Percentiles rank a stretch among this genome's conserved stretches.
phyloP scores from a whole-genome alignment of 495 filamentous ascomycete species.

The Podospora fimiseda region DNA sequence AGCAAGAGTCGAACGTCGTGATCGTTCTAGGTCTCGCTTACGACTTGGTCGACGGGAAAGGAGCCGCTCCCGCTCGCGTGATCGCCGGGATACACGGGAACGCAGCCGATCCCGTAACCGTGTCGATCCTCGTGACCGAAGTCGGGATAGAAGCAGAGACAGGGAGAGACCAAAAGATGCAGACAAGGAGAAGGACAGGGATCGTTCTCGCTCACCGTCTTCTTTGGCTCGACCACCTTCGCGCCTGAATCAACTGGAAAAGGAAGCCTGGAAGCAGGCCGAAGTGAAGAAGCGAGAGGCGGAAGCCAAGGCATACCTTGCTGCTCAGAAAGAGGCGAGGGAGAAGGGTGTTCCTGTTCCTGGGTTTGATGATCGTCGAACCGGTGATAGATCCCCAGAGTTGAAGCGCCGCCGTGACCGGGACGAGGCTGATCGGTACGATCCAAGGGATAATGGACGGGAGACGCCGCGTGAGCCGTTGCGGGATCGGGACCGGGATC shows the following conservation, averaged over 20 bases:
- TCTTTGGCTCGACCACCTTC: constrained; percentile 23
- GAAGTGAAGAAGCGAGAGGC: constrained; percentile 51
- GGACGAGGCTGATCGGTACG: constrained; percentile 40
- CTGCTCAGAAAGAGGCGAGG: constrained; percentile 45
- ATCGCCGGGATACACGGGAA: constrained; percentile 23
- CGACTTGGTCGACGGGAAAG: constrained; percentile 19
- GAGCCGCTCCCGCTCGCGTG: constrained; percentile 16
- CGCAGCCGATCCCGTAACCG: constrained; percentile 31
- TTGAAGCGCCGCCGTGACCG: constrained; percentile 36
- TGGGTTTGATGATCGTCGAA: constrained; percentile 38
- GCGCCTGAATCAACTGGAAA: constrained; percentile 24
- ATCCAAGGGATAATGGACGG: constrained; percentile 33
- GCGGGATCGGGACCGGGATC: constrained; percentile 14
- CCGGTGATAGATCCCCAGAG: constrained; percentile 41
- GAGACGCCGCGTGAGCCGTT: constrained; percentile 25
- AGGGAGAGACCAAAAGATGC: constrained; percentile 1
- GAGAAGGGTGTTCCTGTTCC: constrained; percentile 46
- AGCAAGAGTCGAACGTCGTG: constrained; percentile 19
- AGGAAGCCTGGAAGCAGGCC: constrained; percentile 45
- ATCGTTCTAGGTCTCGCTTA: constrained; percentile 25
- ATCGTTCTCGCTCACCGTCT: constrained; percentile 33
- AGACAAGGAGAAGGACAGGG: constrained; percentile 10
- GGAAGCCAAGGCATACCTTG: constrained; percentile 52
- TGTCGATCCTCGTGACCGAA: constrained; percentile 12
- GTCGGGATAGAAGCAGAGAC: constrained; percentile 15